Evolutionary conservation across 1,284 basidiomycete genomes (phyloP), one percentile per base, ranked within the genome.

Genomic region (Coniferiporia sulphurascens): DNA sequence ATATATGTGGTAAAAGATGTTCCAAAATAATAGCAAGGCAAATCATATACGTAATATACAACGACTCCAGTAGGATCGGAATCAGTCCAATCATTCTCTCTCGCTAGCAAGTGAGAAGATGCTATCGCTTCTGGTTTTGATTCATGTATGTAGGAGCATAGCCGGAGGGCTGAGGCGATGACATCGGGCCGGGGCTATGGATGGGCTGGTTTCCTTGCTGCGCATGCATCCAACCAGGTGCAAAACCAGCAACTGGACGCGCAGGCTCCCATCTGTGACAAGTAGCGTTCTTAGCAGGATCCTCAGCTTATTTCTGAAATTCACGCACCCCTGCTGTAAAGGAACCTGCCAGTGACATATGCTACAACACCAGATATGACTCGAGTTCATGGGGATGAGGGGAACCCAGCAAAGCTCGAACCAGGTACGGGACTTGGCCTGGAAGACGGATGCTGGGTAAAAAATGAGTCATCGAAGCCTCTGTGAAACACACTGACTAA

Each of bases 401-500:
- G 78, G 80, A 10, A 82, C 71, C 65, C 78, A 79, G 65, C 76
- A 83, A 19, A 82, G 59, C 64, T 82, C 79, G 64, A 82, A 77
- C 80, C 81, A 83, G 13, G 66, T 73, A 57, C 81, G 74, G 3
- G 78, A 72, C 63, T 80, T 82, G 52, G 75, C 79, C 32, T 73
- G 71, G 57, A 74, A 70, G 64, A 78, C 81, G 59, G 78, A 69
- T 6, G 70, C 80, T 82, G 55, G 15, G 36, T 27, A 35, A 1
- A 56, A 15, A 32, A 9, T 13, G 4, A 34, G 44, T 19, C 32
- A 45, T 15, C 32, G 8, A 19, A 50, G n/a, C 15, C 10, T 13
- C 48, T 12, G 12, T 19, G 9, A 27, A 13, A 19, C 27, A 27
- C 5, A 43, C 7, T 0, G 22, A 46, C n/a, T 7, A 21, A n/a